These are phyloP conservation scores for Solanum corneliomulleri DNA, from an alignment of 257 asterid genomes.

Conservation along the genomic window DNA sequence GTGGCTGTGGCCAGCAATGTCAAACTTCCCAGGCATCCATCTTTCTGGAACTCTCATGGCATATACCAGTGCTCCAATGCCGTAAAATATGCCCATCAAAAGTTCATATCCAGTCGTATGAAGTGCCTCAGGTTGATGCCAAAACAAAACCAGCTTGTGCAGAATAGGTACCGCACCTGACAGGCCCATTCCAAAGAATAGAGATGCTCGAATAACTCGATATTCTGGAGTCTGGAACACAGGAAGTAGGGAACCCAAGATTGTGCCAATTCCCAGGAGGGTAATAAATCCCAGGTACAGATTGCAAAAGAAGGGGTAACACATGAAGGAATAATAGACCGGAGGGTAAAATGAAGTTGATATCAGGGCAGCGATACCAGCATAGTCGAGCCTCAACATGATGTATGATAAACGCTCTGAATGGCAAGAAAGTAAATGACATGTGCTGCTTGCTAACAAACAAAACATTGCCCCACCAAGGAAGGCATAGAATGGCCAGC, in stretches of 20 bases:
- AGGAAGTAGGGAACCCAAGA: conserved; percentile 68
- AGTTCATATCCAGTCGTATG: conserved; percentile 70
- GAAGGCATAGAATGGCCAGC: conserved; percentile 96
- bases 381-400: conserved; percentile 85
- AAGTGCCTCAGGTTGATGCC: conserved; percentile 85
- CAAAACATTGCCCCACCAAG: conserved; percentile 98
- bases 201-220: conserved; percentile 63
- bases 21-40: conserved; percentile 96
- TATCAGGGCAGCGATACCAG: conserved; percentile 81
- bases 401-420: conserved; percentile 71
- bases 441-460: conserved; percentile 77
- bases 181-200: conserved; percentile 81
- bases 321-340: conserved; percentile 90
- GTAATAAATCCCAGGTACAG: conserved; percentile 87
- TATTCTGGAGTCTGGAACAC: conserved; percentile 76
- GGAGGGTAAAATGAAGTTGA: conserved; percentile 95
- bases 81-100: conserved; percentile 77
- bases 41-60: conserved; percentile 79
- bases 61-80: conserved; percentile 68
- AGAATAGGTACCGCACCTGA: conserved; percentile 76
- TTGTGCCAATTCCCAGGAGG: conserved; percentile 54
- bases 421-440: conserved; percentile 89
- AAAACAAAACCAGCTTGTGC: conserved; percentile 68
- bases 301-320: conserved; percentile 75
- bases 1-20: conserved; percentile 88